phyloP scores from a whole-genome alignment of 345 rosid genomes.

The Sonneratia caseolaris region DNA sequence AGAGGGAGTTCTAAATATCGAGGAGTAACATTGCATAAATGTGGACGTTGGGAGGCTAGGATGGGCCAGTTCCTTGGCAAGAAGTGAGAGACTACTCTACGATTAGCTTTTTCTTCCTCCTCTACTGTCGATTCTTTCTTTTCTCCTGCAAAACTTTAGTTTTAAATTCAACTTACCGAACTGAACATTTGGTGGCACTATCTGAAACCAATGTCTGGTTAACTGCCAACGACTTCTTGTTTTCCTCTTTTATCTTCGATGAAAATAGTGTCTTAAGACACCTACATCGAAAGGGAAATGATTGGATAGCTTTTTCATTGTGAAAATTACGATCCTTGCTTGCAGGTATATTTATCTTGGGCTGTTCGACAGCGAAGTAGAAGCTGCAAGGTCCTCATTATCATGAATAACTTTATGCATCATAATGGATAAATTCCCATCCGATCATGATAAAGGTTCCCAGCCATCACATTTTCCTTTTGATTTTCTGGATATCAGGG shows the following conservation, averaged over 20 bases:
- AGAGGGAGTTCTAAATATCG: constrained; percentile 87
- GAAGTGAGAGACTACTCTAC: constrained; percentile 41
- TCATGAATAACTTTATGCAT: constrained; percentile 43
- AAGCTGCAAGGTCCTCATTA: constrained; percentile 97
- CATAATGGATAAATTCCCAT: constrained; percentile 30
- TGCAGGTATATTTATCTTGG: constrained; percentile 99
- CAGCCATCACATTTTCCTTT: constrained; percentile 46
- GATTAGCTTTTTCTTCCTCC: background rate
- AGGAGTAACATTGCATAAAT: constrained; percentile 87
- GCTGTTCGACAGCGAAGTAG: constrained; percentile 94
- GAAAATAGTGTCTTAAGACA: constrained; percentile 18
- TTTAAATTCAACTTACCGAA: background rate
- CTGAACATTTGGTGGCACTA: background rate
- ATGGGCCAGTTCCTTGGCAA: constrained; percentile 98
- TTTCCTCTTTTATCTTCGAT: background rate
- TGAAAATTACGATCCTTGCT: constrained; percentile 69
- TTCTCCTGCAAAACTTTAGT: background rate
- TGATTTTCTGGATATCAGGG: constrained; percentile 69
- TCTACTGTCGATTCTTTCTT: background rate
- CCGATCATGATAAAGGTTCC: constrained; percentile 34
- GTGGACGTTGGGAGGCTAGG: constrained; percentile 97
- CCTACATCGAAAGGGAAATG: constrained; percentile 32
- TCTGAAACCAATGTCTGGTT: background rate
- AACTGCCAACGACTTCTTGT: background rate
- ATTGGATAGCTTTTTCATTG: constrained; percentile 37